Percentiles rank a stretch among this genome's conserved stretches.
phyloP scores from a whole-genome alignment of 176 grass and related monocot species.

The Oryza meyeriana region DNA sequence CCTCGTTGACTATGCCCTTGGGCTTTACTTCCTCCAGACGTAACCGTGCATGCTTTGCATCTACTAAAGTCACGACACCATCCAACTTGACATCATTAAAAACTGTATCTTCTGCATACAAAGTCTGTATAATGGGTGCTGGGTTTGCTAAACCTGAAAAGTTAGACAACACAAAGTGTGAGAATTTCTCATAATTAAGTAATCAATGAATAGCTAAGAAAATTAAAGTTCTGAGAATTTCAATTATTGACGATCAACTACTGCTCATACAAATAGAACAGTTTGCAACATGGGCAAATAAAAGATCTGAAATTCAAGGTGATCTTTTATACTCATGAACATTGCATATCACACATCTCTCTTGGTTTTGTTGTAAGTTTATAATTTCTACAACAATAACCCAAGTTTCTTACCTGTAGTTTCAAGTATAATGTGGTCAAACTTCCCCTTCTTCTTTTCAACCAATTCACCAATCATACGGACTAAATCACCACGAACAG shows the following conservation, averaged over 20 bases:
- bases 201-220: conserved; percentile 3
- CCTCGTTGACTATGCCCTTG: conserved; percentile 93
- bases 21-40: conserved; percentile 96
- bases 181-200: too few species aligned
- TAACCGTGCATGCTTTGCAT: conserved; percentile 78
- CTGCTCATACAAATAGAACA: not conserved
- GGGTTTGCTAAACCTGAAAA: conserved; percentile 84
- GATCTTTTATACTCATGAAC: not conserved
- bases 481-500: conserved; percentile 95
- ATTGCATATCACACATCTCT: not conserved
- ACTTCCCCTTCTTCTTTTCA: conserved; percentile 86
- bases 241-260: not conserved
- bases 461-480: conserved; percentile 97
- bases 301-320: not conserved
- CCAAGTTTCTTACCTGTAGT: conserved; percentile 64
- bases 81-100: conserved; percentile 97
- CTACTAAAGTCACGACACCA: conserved; percentile 98
- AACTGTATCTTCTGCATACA: conserved; percentile 88
- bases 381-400: conserved; percentile 3
- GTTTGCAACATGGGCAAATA: not conserved
- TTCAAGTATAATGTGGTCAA: conserved; percentile 95
- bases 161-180: not conserved
- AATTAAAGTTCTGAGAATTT: not conserved
- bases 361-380: not conserved
- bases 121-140: conserved; percentile 95